Percentiles rank a stretch among this genome's conserved stretches.
These are phyloP conservation scores for Cryptococcus sp. DNA, from an alignment of 1,284 basidiomycete genomes.

Conservation along the genomic window DNA sequence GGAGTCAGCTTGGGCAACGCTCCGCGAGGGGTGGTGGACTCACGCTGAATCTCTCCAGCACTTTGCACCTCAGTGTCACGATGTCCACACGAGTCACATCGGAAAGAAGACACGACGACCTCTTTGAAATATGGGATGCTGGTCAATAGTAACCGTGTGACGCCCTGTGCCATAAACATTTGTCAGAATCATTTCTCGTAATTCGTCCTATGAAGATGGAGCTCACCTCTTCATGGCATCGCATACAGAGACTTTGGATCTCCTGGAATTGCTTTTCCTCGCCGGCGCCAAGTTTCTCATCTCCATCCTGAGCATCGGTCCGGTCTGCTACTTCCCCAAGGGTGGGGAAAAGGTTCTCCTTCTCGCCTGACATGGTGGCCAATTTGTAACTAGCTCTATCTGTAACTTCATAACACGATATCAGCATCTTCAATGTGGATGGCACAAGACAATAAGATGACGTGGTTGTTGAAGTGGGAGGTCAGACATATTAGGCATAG, in stretches of 20 bases:
- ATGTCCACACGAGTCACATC: slow-evolving; percentile 88
- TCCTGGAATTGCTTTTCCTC: slow-evolving; percentile 71
- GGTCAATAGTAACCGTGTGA: slow-evolving; percentile 88
- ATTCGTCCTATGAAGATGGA: neutral
- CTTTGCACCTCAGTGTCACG: slow-evolving; percentile 94
- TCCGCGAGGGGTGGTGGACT: slow-evolving; percentile 35
- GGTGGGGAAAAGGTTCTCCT: slow-evolving; percentile 49
- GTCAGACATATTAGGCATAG: slow-evolving; percentile 50
- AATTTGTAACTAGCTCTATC: neutral
- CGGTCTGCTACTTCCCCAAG: slow-evolving; percentile 48
- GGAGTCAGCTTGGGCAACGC: slow-evolving; percentile 1
- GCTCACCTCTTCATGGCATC: slow-evolving; percentile 81
- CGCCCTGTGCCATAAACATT: slow-evolving; percentile 62
- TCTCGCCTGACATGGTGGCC: slow-evolving; percentile 15
- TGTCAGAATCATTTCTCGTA: slow-evolving; percentile 2
- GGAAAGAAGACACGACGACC: slow-evolving; percentile 94
- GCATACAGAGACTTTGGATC: slow-evolving; percentile 93
- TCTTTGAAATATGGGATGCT: slow-evolving; percentile 96
- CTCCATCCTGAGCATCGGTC: slow-evolving; percentile 41
- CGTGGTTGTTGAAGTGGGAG: neutral
- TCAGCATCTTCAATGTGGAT: neutral
- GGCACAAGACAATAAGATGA: neutral
- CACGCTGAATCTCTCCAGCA: slow-evolving; percentile 84
- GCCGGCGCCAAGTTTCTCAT: slow-evolving; percentile 50
- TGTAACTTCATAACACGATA: neutral